Base-by-base conservation (phyloP, 2,329 filamentous ascomycete species). In the Coniella vitis region DNA sequence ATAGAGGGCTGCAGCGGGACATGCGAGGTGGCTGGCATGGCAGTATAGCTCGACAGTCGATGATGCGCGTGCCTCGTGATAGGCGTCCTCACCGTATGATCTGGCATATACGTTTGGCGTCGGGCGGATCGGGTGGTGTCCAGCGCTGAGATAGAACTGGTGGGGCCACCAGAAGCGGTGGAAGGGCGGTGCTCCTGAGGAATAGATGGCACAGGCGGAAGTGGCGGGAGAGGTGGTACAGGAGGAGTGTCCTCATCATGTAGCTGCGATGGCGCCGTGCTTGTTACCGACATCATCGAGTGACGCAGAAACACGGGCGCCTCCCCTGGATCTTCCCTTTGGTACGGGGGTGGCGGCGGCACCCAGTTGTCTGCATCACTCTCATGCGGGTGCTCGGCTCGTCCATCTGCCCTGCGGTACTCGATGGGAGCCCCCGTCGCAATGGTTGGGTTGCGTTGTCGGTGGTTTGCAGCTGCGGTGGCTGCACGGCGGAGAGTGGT, bases 291-390 rank as follows among this genome's bases (percentile, higher is more conserved):
- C 40, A 74, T 64, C 29, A 68, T 60, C 31, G 70, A 65, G 45
- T 77, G 73, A 25, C 78, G 75, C 54, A 82, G 56, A 53, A 81
- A 82, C 2, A 68, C 72, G 1, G 78, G 78, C 48, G 78, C 54
- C 56, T 79, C 76, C 9, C 70, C 72, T 0, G 78, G 77, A 41
- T 80, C 77, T 0, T 86, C 81, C 47, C 79, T 78, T 36, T 82
- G 79, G 58, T 94, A 94, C 1, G 87, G 87, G 3, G 88, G 88
- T 8, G 88, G 88, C 4, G 88, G 88, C 4, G 87, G 86, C 4
- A 90, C 85, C 88, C 88, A 94, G 58, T 90, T 88, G 59, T 93
- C 88, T 4, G 87, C 87, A 62, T 93, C 87, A 55, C 87, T 91
- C 65, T 93, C 87, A 63, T 93, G 87, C 4, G 87, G 87, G 57